Evolutionary conservation across 1,139 yeast species (phyloP), one percentile per base, ranked within the genome.

Genomic region (Geotrichum carabidarum): DNA sequence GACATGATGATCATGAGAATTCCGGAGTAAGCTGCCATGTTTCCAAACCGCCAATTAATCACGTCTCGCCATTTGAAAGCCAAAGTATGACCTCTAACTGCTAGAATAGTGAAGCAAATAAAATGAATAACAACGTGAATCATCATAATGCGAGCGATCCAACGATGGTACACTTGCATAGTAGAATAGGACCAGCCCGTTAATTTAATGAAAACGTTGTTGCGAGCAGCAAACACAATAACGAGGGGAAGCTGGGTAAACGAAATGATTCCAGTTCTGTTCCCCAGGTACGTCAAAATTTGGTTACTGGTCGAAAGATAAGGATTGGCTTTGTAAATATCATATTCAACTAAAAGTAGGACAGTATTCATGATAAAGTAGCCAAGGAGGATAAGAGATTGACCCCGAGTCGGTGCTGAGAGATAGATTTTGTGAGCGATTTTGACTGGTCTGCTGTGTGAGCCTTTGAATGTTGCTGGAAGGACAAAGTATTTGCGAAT

Each of bases 141-240:
- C 38, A 80, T 74, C 50, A 79, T 67, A 27, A 79, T 66, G 55
- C 88, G 69, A 0, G 88, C 81, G 1, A 78, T 63, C 86, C 87
- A 82, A 52, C 83, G 72, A 64, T 84, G 91, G 61, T 77, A 79
- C 15, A 81, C 70, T 55, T 83, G 82, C 61, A 81, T 82, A 0
- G 84, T 79, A 37, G 83, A 74, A 63, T 80, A 82, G 31, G 84
- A 78, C 81, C 86, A 78, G 22, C 86, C 81, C 0, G 89, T 82
- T 2, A 81, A 48, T 67, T 72, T 67, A 56, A 79, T 79, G 22
- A 83, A 65, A 41, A 83, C 73, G 63, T 83, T 83, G 65, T 78
- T 83, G 58, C 90, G 71, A 14, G 85, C 83, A 0, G 84, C 86
- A 71, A 84, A 77, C 30, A 80, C 63, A 17, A 82, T 74, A 22